Percentiles rank a stretch among this genome's conserved stretches.
These are phyloP conservation scores for Geotrichum macrosporum DNA, from an alignment of 1,139 yeast species.

Conservation along the genomic window DNA sequence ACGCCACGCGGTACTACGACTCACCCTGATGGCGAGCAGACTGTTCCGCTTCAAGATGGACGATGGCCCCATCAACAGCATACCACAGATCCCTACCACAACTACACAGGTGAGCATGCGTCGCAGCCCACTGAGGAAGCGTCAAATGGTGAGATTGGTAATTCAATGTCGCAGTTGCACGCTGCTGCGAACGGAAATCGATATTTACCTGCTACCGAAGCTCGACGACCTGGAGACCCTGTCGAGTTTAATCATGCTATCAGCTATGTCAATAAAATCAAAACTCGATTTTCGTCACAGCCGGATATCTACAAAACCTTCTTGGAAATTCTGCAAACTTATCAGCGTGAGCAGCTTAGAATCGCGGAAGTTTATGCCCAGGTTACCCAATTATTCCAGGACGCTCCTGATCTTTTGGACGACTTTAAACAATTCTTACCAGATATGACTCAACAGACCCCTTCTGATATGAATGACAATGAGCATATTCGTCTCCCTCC, in stretches of 20 bases:
- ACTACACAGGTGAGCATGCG: constrained; percentile 5
- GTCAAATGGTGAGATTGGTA: constrained; percentile 19
- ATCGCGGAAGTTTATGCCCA: constrained; percentile 93
- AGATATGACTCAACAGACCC: constrained; percentile 52
- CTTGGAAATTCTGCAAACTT: constrained; percentile 89
- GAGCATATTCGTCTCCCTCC: constrained; percentile 69
- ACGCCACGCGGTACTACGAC: constrained; percentile 91
- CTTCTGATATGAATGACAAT: constrained; percentile 12
- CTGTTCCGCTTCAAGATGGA: constrained; percentile 20
- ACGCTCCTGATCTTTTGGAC: constrained; percentile 89
- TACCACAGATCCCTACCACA: constrained; percentile 8
- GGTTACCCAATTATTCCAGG: constrained; percentile 80
- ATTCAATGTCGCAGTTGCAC: constrained; percentile 40
- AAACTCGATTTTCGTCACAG: constrained; percentile 86
- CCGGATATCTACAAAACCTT: constrained; percentile 95
- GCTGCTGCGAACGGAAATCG: constrained; percentile 40
- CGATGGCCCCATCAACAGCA: constrained; percentile 23
- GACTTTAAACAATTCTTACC: constrained; percentile 96
- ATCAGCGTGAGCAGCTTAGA: constrained; percentile 93
- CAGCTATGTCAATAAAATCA: constrained; percentile 90
- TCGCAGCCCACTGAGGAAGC: neutral
- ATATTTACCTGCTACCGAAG: constrained; percentile 25
- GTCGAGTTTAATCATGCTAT: constrained; percentile 97
- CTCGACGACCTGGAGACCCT: constrained; percentile 57
- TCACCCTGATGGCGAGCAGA: constrained; percentile 48